A percentile compares a stretch with the other conserved stretches of the same genome.
Evolutionary conservation across 1,284 basidiomycete genomes (phyloP).

Genomic region (Dichomitus squalens): DNA sequence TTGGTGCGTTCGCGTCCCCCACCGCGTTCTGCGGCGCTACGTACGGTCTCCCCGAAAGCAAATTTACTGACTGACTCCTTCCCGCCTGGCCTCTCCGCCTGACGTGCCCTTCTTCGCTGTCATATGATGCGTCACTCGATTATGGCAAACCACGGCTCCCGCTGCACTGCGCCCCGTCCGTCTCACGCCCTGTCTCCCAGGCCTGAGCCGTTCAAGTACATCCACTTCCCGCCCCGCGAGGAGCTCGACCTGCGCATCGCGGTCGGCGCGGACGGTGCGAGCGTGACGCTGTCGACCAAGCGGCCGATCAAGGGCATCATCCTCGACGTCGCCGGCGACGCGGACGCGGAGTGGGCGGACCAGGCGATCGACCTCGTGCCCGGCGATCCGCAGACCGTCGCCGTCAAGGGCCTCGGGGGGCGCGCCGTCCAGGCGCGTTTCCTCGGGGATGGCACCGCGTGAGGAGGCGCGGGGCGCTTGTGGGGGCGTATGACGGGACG

Average conservation of each 20-base stretch:
- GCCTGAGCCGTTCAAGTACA: conserved; percentile 92
- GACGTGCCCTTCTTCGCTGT: not conserved
- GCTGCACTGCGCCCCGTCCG: not conserved
- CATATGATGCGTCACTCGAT: not conserved
- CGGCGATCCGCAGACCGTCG: conserved; percentile 73
- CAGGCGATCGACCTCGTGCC: conserved; percentile 89
- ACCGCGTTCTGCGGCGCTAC: not conserved
- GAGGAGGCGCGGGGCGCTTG: conserved; percentile 2
- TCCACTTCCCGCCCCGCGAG: conserved; percentile 71
- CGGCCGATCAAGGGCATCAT: conserved; percentile 86
- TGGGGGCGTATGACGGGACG: not conserved
- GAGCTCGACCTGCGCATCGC: conserved; percentile 59
- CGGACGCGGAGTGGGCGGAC: conserved; percentile 78
- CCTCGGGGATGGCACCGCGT: conserved; percentile 72
- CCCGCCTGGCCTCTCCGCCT: not conserved
- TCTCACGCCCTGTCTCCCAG: conserved; percentile 39
- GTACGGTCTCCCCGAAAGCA: not conserved
- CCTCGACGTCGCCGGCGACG: conserved; percentile 68
- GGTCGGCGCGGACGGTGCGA: conserved; percentile 58
- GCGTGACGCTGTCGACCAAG: conserved; percentile 58
- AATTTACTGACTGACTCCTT: conserved; percentile 1
- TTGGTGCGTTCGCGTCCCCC: conserved; percentile 51
- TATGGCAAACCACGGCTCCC: not conserved
- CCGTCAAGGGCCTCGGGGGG: conserved; percentile 65
- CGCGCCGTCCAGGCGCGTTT: conserved; percentile 67